These are phyloP conservation scores for Acacia crassicarpa DNA, from an alignment of 306 rosid genomes.

Conservation along the genomic window DNA sequence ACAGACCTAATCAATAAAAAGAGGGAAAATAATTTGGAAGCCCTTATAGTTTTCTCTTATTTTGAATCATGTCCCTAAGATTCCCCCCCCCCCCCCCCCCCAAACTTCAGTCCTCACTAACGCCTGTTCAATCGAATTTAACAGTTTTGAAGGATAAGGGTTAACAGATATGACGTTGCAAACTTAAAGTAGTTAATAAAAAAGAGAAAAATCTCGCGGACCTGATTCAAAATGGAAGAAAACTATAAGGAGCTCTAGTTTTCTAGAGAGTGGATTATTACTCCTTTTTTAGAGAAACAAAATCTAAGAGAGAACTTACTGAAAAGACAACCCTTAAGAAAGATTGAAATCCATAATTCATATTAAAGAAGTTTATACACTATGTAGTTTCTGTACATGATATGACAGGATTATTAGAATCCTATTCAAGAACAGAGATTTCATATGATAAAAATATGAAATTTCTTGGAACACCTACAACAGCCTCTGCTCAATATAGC, in stretches of 20 bases:
- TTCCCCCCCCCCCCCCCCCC: no score
- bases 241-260: no score
- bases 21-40: no score
- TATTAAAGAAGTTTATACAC: neutral
- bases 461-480: neutral
- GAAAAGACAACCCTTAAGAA: neutral
- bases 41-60: no score
- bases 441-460: neutral
- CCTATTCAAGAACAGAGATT: neutral
- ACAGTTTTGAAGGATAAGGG: no score
- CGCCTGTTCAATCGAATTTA: no score
- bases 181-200: no score
- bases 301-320: conserved; percentile 21
- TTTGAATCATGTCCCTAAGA: no score
- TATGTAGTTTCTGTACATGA: neutral
- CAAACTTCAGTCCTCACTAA: no score
- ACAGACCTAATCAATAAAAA: neutral
- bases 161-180: no score
- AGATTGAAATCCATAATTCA: conserved; percentile 22
- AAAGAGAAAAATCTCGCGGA: no score
- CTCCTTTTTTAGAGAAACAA: neutral
- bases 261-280: neutral
- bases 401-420: neutral
- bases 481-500: neutral
- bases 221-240: no score